Conservation (phyloP, 2,329 filamentous ascomycete genomes). For the Grosmannia serpens region DNA sequence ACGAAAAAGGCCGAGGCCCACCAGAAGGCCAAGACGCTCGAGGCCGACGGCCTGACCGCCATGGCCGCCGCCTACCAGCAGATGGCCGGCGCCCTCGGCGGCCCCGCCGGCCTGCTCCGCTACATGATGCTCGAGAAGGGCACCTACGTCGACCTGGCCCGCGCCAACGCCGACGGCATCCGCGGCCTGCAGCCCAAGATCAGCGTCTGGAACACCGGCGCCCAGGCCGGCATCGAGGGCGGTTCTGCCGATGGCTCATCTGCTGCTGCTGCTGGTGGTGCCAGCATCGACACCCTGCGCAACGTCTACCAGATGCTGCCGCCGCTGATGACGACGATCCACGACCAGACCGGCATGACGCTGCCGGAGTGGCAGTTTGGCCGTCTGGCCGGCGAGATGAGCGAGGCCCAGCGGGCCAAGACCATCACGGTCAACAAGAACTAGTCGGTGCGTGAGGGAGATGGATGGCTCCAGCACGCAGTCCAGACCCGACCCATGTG, state of each 20-base stretch:
- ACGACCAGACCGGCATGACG: conserved; percentile 76
- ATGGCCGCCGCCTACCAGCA: conserved; percentile 73
- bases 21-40: conserved; percentile 47
- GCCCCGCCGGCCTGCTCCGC: conserved; percentile 65
- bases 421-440: conserved; percentile 11
- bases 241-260: conserved; percentile 23
- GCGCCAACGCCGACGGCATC: conserved; percentile 66
- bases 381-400: conserved; percentile 23
- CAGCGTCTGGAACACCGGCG: conserved; percentile 76
- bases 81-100: conserved; percentile 62
- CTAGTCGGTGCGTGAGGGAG: not conserved
- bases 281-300: conserved; percentile 52
- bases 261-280: conserved; percentile 27
- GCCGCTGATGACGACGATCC: conserved; percentile 72
- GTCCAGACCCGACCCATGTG: not conserved
- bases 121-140: conserved; percentile 82
- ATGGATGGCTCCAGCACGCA: no score
- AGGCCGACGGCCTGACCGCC: conserved; percentile 64
- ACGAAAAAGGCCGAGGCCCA: conserved; percentile 40
- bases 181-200: conserved; percentile 78
- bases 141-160: conserved; percentile 64
- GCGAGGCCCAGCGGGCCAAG: conserved; percentile 21
- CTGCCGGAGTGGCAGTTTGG: conserved; percentile 68
- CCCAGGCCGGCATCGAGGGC: conserved; percentile 21
- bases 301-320: conserved; percentile 80